Evolutionary conservation across 2,329 filamentous ascomycete genomes (phyloP).

Genomic region (Blumeriella jaapii): DNA sequence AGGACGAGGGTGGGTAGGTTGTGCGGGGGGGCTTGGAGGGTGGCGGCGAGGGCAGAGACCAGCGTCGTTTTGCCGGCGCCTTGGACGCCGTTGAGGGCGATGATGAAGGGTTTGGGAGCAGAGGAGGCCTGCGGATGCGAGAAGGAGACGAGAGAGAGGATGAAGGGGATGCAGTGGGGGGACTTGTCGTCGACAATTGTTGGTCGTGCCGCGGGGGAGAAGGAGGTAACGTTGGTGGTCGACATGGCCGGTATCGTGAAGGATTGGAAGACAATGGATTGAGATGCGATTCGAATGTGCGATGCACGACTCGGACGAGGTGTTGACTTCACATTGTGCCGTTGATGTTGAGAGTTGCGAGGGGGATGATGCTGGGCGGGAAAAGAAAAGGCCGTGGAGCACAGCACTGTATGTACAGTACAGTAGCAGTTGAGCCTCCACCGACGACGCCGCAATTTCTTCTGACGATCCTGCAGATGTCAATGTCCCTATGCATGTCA

Average conservation of each 20-base stretch:
- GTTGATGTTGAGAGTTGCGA: no score
- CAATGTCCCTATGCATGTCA: no score
- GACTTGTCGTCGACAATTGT: conserved; percentile 66
- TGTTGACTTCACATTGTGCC: neutral
- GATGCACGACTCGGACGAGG: neutral
- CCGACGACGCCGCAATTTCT: no score
- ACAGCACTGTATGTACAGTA: no score
- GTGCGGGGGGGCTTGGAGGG: conserved; percentile 37
- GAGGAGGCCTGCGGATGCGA: conserved; percentile 30
- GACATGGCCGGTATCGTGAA: neutral
- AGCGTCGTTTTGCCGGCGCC: conserved; percentile 89
- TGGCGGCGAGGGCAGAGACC: conserved; percentile 50
- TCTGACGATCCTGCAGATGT: no score
- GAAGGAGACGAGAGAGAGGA: conserved; percentile 45
- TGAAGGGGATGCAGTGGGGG: conserved; percentile 66
- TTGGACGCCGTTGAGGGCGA: conserved; percentile 85
- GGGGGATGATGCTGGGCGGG: no score
- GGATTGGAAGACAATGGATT: neutral
- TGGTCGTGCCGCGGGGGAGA: no score
- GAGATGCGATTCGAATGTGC: neutral
- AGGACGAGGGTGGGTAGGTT: conserved; percentile 44
- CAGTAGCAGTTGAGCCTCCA: no score
- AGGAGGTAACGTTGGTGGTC: neutral
- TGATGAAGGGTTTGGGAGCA: conserved; percentile 53
- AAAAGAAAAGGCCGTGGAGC: no score